Conservation (phyloP, 208 protist genomes). For the Trichomonas gallinae region DNA sequence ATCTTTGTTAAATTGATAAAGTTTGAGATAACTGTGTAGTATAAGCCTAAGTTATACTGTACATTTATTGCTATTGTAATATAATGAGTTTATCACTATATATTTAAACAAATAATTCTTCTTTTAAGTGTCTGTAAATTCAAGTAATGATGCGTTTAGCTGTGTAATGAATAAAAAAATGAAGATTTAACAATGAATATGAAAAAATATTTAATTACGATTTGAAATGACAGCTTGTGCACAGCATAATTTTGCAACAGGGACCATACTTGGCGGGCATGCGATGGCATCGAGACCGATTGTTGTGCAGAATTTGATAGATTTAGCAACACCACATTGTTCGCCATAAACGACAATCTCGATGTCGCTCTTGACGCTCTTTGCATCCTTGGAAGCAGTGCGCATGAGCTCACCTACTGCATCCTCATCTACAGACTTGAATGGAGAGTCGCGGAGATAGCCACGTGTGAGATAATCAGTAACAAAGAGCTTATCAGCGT, state of each 20-base stretch:
- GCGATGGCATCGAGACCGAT: not conserved
- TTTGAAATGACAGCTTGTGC: not conserved
- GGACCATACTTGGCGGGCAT: not conserved
- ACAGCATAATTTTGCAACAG: not conserved
- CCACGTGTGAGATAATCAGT: not conserved
- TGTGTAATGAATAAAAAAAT: no score
- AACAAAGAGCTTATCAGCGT: not conserved
- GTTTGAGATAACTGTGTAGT: no score
- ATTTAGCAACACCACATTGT: not conserved
- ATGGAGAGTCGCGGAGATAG: not conserved
- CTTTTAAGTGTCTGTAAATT: no score
- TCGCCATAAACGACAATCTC: not conserved
- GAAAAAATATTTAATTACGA: not conserved
- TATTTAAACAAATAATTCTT: no score
- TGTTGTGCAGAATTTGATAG: not conserved
- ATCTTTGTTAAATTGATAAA: no score
- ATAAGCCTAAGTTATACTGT: no score
- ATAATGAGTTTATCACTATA: no score
- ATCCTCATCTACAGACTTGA: not conserved
- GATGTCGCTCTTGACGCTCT: not conserved
- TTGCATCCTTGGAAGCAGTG: not conserved
- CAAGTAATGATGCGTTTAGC: no score
- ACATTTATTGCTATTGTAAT: no score
- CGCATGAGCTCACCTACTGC: not conserved
- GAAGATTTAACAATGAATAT: not conserved